Base-by-base conservation (phyloP, 1,284 basidiomycete species). In the Farysia itapuensis region DNA sequence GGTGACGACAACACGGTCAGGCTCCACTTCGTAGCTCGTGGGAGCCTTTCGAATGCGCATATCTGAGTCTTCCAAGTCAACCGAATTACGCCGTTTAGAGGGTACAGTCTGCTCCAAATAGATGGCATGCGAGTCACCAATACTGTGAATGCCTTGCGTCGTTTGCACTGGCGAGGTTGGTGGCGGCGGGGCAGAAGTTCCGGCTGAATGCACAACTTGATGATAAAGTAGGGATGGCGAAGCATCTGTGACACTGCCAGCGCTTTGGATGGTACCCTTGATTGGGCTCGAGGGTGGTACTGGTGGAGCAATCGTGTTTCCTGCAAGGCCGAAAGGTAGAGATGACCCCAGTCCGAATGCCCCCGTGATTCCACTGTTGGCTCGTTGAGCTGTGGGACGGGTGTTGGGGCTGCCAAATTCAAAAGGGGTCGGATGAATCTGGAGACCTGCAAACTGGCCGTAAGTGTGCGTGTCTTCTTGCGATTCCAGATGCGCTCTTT, bases 231-330 rank as follows among this genome's bases (percentile, higher is more conserved):
- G 37, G 4, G 45, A 46, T 16, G 57, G 45, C 14, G 41, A 41
- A 33, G 32, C n/a, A n/a, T n/a, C n/a, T 11, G 14, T 34, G n/a
- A 8, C 11, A 7, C 19, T 13, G 15, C 5, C 5, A 11, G 23
- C 20, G 11, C 45, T 23, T 8, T 32, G 13, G 14, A 41, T 37
- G 16, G 39, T 28, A 4, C 34, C 13, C 28, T 63, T 63, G 16
- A 45, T 63, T 8, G 59, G 59, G 23, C 53, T 57, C 4, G 59
- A 63, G 5, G 59, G 59, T 19, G 59, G 59, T 2, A 49, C 59
- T 12, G 53, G 39, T 4, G 58, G 58, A n/a, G 58, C 40, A 5
- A 32, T n/a, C 2, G 25, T 12, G n/a, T 6, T 21, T 4, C 13
- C 15, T 11, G 40, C 16, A 12, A 23, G 14, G 33, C 19, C 32